Conservation (phyloP, 805 yeast species). For the Blastobotrys muscicola region DNA sequence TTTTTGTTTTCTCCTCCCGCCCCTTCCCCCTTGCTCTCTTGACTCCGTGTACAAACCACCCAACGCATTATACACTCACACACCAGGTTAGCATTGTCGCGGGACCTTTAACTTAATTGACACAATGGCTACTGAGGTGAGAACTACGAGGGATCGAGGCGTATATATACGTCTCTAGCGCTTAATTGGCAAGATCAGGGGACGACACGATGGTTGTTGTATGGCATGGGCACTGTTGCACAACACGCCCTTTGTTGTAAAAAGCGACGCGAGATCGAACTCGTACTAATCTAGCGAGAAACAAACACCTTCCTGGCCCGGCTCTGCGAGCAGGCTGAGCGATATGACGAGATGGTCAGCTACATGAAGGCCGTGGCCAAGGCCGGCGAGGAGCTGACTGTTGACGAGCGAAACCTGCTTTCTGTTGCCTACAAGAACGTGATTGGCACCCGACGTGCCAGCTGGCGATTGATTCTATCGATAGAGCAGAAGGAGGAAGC, state of each 20-base stretch:
- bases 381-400: slow-evolving; percentile 64
- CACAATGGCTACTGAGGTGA: slow-evolving; percentile 7
- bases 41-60: too few relatives aligned
- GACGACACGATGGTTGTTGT: not conserved
- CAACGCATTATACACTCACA: too few relatives aligned
- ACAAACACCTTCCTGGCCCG: slow-evolving; percentile 97
- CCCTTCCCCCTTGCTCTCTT: too few relatives aligned
- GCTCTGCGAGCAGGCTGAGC: slow-evolving; percentile 99
- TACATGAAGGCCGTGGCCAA: slow-evolving; percentile 94
- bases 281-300: slow-evolving; percentile 35
- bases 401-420: slow-evolving; percentile 94
- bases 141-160: not conserved
- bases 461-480: slow-evolving; percentile 98
- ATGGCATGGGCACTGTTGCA: too few relatives aligned
- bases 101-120: not conserved
- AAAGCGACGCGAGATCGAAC: too few relatives aligned
- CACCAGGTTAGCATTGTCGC: too few relatives aligned
- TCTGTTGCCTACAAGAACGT: slow-evolving; percentile 98
- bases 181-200: not conserved
- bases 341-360: slow-evolving; percentile 99
- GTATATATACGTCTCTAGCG: not conserved
- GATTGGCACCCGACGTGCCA: slow-evolving; percentile 98
- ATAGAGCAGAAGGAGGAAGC: slow-evolving; percentile 99
- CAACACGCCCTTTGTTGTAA: too few relatives aligned
- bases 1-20: too few relatives aligned